Evolutionary conservation across 768 basidiomycete species (phyloP), one percentile per base, ranked within the genome.

Genomic region (Macrolepiota albuminosa): DNA sequence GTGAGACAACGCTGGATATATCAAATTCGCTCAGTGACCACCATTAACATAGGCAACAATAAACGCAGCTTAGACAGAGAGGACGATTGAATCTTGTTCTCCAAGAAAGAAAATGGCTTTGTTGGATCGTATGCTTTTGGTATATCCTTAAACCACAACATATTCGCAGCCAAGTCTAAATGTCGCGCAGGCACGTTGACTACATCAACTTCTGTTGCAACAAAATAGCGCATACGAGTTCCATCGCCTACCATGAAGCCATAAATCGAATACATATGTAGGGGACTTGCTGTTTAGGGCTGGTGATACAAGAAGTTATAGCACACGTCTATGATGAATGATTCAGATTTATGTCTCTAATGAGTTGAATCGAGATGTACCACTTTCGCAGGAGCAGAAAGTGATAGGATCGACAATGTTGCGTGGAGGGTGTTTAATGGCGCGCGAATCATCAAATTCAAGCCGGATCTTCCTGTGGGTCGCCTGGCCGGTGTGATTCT

Each of bases 331-430:
- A 66, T 26, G 29, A 36, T 26, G 11, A 21, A 50, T 21, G 36
- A 49, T 13, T 52, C 2, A 2, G 6, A 54, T 16, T 24, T 48
- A 46, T 37, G 51, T 13, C 54, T 18, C 18, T 13, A 21, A 46
- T 26, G 54, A 36, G 49, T 31, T 18, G 24, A 59, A n/a, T 13
- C 36, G 10, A 39, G 9, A 78, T 83, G 60, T 66, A 89, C 90
- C 89, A 61, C 93, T 94, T 81, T 97, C 95, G 94, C 94, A 98
- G 6, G 89, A 85, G 71, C 93, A 95, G 72, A 95, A 93, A 0
- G 88, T 84, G 33, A 91, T 88, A 9, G 95, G 93, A 68, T 98
- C 95, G 36, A 95, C 88, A 67, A 96, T 0, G 86, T 84, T 16
- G 79, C 84, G 64, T 84, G 85, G 58, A 91, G 75, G 63, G 74